Base-by-base conservation (phyloP, 257 asterid species). In the Solanum acaule region DNA sequence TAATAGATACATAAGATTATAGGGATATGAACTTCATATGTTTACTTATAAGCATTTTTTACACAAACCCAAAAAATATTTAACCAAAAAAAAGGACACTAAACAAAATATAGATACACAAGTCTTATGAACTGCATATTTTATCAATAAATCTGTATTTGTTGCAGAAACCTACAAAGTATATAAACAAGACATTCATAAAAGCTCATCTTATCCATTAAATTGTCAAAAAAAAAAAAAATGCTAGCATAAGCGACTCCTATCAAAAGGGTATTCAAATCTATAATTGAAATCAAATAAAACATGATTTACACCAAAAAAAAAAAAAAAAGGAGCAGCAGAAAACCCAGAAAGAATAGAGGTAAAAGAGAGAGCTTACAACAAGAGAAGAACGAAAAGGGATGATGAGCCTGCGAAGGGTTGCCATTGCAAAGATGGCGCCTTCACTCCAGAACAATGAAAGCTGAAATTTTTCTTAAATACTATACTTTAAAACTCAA, bases 301-400 rank as follows among this genome's bases (percentile, higher is more conserved):
- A 71, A 5, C 1, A 76, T 4, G 29, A 84, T 75, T 49, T n/a
- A 29, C 27, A 63, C 2, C 37, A n/a, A 10, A 71, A 27, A 12
- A 65, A 56, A 15, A 4, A 38, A 42, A 49, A 2, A 49, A 52
- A 1, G 11, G 22, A 77, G 16, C 29, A 12, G 33, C 9, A 14
- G 13, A 14, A 78, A 78, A 42, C 23, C 59, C 59, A 23, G 34
- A 25, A 40, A 75, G 4, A 20, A 35, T 2, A 20, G 1, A 63
- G 10, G 75, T 35, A 31, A 61, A 73, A 33, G 25, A 83, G 59
- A 87, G 38, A 70, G 18, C 72, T 78, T 88, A 94, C 98, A 90
- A 88, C 92, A 73, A 89, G 78, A 73, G 91, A 91, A 88, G 91
- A 87, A 90, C 92, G 91, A 88, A 82, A 73, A n/a, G 91, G 89